Percentiles rank a stretch among this genome's conserved stretches.
These are phyloP conservation scores for Xylaria cubensis DNA, from an alignment of 495 filamentous ascomycete genomes.

Conservation along the genomic window DNA sequence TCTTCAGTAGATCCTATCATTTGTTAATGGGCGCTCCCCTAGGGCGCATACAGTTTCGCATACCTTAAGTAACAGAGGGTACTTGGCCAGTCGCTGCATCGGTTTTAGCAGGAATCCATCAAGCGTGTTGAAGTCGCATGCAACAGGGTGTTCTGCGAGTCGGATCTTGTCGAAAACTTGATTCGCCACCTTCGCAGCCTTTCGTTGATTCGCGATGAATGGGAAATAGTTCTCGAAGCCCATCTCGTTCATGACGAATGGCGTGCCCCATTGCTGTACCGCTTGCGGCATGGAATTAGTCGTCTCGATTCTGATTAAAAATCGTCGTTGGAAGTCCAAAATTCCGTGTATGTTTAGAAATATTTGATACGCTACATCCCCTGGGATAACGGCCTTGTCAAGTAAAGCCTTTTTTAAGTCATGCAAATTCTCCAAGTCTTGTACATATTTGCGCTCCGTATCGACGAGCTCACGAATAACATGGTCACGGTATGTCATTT, in stretches of 20 bases:
- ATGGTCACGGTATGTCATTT: constrained; percentile 82
- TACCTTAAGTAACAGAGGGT: constrained; percentile 88
- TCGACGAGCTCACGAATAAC: constrained; percentile 89
- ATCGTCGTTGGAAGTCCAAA: constrained; percentile 92
- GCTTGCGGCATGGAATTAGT: constrained; percentile 81
- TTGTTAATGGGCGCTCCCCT: constrained; percentile 8
- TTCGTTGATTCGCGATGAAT: constrained; percentile 91
- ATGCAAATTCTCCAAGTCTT: constrained; percentile 93
- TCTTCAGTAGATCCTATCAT: constrained; percentile 81
- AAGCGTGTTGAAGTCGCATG: constrained; percentile 67
- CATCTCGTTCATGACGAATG: constrained; percentile 79
- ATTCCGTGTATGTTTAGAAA: constrained; percentile 95
- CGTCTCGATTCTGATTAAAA: constrained; percentile 93
- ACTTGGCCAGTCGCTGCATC: constrained; percentile 93
- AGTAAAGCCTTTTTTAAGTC: constrained; percentile 90
- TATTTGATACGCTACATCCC: constrained; percentile 91
- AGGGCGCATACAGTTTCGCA: constrained; percentile 32
- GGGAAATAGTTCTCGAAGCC: constrained; percentile 91
- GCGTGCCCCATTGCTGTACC: constrained; percentile 87
- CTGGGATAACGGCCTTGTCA: constrained; percentile 83
- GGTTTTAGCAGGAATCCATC: constrained; percentile 94
- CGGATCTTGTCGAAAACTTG: constrained; percentile 68
- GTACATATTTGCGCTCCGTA: constrained; percentile 97
- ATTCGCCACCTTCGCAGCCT: constrained; percentile 66
- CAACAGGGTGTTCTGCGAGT: constrained; percentile 59